Percentiles rank a stretch among this genome's conserved stretches.
Conservation (phyloP, 345 rosid species). For the Heritiera littoralis region DNA sequence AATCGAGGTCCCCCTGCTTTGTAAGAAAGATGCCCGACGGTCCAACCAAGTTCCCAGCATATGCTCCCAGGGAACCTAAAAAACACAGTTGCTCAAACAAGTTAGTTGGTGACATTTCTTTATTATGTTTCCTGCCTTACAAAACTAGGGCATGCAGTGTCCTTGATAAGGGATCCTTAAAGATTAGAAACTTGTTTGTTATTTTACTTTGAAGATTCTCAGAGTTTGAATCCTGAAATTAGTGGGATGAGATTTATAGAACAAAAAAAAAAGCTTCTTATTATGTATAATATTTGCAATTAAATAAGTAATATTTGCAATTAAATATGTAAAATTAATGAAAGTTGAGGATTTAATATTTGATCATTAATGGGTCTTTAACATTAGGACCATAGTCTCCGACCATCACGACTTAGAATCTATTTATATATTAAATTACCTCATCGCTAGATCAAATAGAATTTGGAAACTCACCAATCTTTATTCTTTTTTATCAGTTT, state of each 20-base stretch:
- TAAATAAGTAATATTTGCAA: neutral
- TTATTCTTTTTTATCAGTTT: too few species aligned
- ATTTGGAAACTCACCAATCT: too few species aligned
- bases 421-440: too few species aligned
- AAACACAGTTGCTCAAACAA: neutral
- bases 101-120: neutral
- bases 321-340: neutral
- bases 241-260: too few species aligned
- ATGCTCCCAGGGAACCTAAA: constrained; percentile 3
- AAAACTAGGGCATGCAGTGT: neutral
- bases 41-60: constrained; percentile 11
- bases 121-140: neutral
- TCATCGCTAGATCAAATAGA: too few species aligned
- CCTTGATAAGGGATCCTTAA: neutral
- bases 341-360: neutral
- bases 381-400: too few species aligned
- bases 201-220: neutral
- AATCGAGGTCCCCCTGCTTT: neutral
- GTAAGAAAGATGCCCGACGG: constrained; percentile 11
- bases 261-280: too few species aligned
- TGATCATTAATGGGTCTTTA: neutral
- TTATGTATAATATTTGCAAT: neutral
- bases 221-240: neutral
- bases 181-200: neutral
- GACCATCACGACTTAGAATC: too few species aligned